A percentile compares a stretch with the other conserved stretches of the same genome.
These are phyloP conservation scores for Scenedesmus sp. DNA, from an alignment of 163 green algal species.

Conservation along the genomic window DNA sequence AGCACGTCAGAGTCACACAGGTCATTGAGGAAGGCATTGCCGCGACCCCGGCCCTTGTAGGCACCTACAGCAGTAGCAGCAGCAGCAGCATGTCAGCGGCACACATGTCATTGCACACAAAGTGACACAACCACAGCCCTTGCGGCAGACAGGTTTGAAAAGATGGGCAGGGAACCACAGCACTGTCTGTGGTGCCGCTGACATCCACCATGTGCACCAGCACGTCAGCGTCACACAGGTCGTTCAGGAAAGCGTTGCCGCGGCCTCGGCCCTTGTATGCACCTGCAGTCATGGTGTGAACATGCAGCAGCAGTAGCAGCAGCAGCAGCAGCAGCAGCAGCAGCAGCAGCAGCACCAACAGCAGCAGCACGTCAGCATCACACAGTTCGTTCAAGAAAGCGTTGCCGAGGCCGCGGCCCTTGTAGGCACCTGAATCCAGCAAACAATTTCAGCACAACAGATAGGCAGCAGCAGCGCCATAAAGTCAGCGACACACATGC, in stretches of 20 bases:
- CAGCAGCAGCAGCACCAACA: conserved; percentile 3
- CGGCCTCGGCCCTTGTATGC: conserved; percentile 60
- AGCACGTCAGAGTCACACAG: conserved; percentile 71
- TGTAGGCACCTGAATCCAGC: neutral
- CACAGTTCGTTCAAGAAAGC: neutral
- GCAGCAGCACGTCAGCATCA: conserved; percentile 4
- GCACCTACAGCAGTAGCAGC: conserved; percentile 35
- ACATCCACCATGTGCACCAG: conserved; percentile 65
- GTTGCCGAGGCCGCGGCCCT: neutral
- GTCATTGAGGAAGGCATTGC: conserved; percentile 77
- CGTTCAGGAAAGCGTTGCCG: conserved; percentile 74
- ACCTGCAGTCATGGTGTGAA: neutral
- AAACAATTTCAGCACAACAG: neutral
- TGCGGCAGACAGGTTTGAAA: neutral
- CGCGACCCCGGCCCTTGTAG: conserved; percentile 63
- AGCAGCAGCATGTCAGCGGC: neutral
- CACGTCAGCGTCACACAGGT: conserved; percentile 70
- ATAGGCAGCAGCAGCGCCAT: conserved; percentile 11
- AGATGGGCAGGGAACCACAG: neutral
- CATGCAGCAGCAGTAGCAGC: neutral
- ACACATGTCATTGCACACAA: no score
- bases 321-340: neutral
- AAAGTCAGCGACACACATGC: neutral
- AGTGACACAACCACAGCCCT: neutral
- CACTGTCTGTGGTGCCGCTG: conserved; percentile 35